Percentiles rank a stretch among this genome's conserved stretches.
Conservation (phyloP, 768 basidiomycete species). For the Panaeolus papilionaceus region DNA sequence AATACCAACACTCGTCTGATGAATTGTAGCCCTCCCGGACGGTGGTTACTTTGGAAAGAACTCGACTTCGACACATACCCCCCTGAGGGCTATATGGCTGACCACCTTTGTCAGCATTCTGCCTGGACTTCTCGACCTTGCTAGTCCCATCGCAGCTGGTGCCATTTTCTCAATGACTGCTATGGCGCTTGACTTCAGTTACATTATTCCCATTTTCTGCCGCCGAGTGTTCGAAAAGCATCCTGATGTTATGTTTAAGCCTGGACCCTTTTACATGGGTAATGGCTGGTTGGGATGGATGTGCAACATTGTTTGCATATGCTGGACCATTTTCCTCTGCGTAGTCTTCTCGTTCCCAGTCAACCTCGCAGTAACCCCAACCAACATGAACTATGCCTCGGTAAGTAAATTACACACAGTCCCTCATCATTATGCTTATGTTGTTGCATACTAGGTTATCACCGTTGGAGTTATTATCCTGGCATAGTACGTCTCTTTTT, state of each 20-base stretch:
- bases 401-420: constrained; percentile 42
- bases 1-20: constrained; percentile 17
- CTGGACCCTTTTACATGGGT: constrained; percentile 89
- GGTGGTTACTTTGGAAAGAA: constrained; percentile 77
- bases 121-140: constrained; percentile 77
- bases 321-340: constrained; percentile 71
- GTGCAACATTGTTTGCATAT: constrained; percentile 69
- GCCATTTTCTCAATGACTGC: constrained; percentile 86
- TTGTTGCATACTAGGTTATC: constrained; percentile 44
- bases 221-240: constrained; percentile 73
- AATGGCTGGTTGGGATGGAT: constrained; percentile 65
- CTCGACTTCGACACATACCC: constrained; percentile 68
- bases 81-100: constrained; percentile 79
- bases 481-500: constrained; percentile 49
- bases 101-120: constrained; percentile 71
- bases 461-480: constrained; percentile 58
- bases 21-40: constrained; percentile 69
- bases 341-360: constrained; percentile 81
- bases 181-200: constrained; percentile 79
- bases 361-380: constrained; percentile 65
- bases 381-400: constrained; percentile 85
- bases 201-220: constrained; percentile 83
- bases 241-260: constrained; percentile 83
- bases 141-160: constrained; percentile 75
- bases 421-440: constrained; percentile 12